Base-by-base conservation (phyloP, 352 stramenopile species). In the Phytophthora pseudosyringae region DNA sequence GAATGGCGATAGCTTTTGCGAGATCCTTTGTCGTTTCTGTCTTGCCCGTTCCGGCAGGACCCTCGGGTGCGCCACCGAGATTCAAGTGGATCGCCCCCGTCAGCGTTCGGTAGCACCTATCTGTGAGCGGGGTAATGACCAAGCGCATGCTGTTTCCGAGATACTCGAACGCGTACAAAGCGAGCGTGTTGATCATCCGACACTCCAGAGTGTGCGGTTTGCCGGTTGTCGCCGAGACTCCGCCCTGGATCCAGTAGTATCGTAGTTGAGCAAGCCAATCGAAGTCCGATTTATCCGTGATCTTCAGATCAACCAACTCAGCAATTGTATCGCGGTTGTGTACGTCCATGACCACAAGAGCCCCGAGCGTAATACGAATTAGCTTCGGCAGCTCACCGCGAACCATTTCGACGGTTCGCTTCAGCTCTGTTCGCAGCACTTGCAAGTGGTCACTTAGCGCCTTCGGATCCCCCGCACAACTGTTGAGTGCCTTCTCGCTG, bases 271-370 rank as follows among this genome's bases (percentile, higher is more conserved):
- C 88, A 51, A 97, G 78, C 94, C 94, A 98, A 70, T 98, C 94
- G 69, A 98, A 98, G 64, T 98, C 94, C 6, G 64, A 86, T 49
- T 86, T 88, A 60, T 90, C 75, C 4, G 75, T 81, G 28, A 95
- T 83, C 26, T 93, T 77, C 33, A 96, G 67, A 2, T 93, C 75
- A 41, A 94, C 80, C 26, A 98, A 69, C 60, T 98, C 93, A 5
- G 90, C 88, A 48, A 98, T 97, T 51, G 90, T 97, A 62, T 98
- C 93, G 11, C 94, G 86, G 40, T 98, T 98, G 81, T 98, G 95
- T 6, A 98, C 94, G 61, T 98, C 94, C 87, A 98, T 97, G 9
- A 98, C 94, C 1, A 98, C 90, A 21, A 98, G 77, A 4, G 95
- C 90, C 25, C 90, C 90, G 4, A 98, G 72, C 1, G 94, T 95